Conservation (phyloP, 2,329 filamentous ascomycete genomes). For the Dactylellina leptospora region DNA sequence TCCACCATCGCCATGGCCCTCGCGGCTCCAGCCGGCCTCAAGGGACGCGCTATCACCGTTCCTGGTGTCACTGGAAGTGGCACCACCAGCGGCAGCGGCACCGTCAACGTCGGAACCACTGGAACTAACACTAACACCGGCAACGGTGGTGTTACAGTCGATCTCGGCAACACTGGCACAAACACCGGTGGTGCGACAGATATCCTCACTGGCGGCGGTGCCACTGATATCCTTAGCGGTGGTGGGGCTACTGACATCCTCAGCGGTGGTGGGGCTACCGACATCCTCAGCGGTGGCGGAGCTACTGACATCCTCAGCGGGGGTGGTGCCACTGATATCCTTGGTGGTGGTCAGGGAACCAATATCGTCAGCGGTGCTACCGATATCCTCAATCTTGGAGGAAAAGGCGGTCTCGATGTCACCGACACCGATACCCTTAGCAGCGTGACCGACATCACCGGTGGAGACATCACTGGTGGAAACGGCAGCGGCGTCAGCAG, state of each 20-base stretch:
- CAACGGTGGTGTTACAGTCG: neutral
- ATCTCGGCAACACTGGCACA: neutral
- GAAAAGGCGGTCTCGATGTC: neutral
- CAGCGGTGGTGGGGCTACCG: neutral
- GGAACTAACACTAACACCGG: neutral
- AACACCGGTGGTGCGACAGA: neutral
- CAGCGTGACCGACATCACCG: neutral
- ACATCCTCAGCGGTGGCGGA: neutral
- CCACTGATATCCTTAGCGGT: neutral
- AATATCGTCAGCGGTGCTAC: neutral
- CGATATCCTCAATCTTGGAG: neutral
- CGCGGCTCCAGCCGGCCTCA: constrained; percentile 9
- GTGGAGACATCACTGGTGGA: neutral
- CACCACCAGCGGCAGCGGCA: neutral
- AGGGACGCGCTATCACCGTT: neutral
- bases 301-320: neutral
- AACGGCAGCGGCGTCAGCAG: neutral
- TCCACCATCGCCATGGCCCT: constrained; percentile 7
- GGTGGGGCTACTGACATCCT: neutral
- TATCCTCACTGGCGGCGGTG: neutral
- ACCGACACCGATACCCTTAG: neutral
- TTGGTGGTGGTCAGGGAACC: neutral
- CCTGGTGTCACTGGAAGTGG: neutral
- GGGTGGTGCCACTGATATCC: neutral
- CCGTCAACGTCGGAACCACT: neutral